phyloP scores from a whole-genome alignment of 140 eudicot species.

The Oenanthe javanica region DNA sequence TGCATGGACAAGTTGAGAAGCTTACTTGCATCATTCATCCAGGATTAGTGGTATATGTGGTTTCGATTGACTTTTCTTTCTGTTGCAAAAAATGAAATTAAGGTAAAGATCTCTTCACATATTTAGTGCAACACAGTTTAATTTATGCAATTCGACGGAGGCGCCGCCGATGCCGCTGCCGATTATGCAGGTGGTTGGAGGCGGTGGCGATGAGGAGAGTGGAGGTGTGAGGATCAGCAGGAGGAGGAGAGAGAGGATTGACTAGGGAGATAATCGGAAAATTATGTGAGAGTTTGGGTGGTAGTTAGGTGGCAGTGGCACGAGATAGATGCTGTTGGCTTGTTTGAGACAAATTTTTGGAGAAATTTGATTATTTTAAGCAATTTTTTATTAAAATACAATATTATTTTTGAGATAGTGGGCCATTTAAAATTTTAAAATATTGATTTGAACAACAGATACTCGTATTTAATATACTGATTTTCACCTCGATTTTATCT shows the following conservation, averaged over 20 bases:
- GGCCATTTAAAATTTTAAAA: too few species aligned
- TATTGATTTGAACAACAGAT: too few species aligned
- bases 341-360: too few species aligned
- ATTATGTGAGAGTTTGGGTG: not conserved
- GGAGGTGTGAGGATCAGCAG: not conserved
- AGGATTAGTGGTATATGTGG: conserved; percentile 75
- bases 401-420: too few species aligned
- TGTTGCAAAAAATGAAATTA: conserved; percentile 19
- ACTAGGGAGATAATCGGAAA: not conserved
- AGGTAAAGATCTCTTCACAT: not conserved
- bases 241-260: not conserved
- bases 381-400: too few species aligned
- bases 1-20: conserved; percentile 6
- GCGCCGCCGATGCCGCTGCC: conserved; percentile 92
- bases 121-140: not conserved
- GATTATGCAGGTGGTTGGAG: conserved; percentile 57
- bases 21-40: conserved; percentile 97
- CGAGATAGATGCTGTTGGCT: too few species aligned
- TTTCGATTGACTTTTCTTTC: conserved; percentile 76
- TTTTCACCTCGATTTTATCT: too few species aligned
- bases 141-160: conserved; percentile 32
- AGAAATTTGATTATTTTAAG: too few species aligned
- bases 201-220: not conserved
- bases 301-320: not conserved
- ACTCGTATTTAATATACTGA: too few species aligned